Base-by-base conservation (phyloP, 345 rosid species). In the Noccaea bulbosa region DNA sequence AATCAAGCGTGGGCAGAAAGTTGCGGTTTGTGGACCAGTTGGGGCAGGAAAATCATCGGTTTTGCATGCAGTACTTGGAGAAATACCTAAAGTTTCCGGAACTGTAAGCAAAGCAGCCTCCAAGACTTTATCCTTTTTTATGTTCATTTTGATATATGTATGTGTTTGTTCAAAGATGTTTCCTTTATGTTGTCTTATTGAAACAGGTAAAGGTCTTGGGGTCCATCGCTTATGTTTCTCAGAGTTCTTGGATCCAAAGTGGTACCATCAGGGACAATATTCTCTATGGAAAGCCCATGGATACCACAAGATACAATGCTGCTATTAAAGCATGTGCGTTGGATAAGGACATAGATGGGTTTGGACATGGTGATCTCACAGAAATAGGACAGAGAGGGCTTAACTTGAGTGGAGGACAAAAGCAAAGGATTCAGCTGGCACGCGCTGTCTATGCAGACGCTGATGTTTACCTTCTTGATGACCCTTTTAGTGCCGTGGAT, bases 401-500 rank as follows among this genome's bases (percentile, higher is more conserved):
- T 70, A 88, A 90, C 81, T 72, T 88, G 90, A 90, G 97, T n/a
- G 94, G 97, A 62, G 97, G 97, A 62, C 97, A 90, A 81, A 90
- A 86, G 71, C 94, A 88, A 75, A 80, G 97, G 73, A 85, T 90
- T 74, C 92, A 88, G 78, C 85, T 90, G 33, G 94, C 92, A 5
- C 84, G 97, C 27, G 97, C 90, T 4, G 83, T 87, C 67, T 91
- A 91, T 38, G 85, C 81, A 0, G 88, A 88, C 35, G 93, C 91
- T 8, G 91, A 88, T 71, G 82, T 87, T 54, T 88, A 88, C 75
- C 87, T 88, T 6, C 92, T 88, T 1, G 95, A 91, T 56, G 97
- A 88, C 39, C 97, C 92, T 58, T 91, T 88, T 56, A 88, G 97
- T 46, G 95, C 89, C 10, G 95, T 91, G 0, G 97, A 87, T 78